Percentiles rank a stretch among this genome's conserved stretches.
phyloP scores from a whole-genome alignment of 345 rosid genomes.

The Aurinia saxatilis region DNA sequence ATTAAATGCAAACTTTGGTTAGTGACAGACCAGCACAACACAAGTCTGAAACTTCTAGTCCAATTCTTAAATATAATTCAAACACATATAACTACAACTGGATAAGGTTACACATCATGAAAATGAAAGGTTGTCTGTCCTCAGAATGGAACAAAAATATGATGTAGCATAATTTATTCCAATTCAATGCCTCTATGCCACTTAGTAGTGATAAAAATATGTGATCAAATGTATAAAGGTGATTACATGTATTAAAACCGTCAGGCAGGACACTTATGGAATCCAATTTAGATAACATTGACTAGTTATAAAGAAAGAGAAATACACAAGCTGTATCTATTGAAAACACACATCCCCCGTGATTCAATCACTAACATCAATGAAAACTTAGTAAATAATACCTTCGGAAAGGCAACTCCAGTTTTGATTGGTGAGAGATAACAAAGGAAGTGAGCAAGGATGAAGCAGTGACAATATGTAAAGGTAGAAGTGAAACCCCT shows the following conservation, averaged over 20 bases:
- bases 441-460: conserved; percentile 84
- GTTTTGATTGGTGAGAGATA: conserved; percentile 52
- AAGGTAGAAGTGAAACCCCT: conserved; percentile 64
- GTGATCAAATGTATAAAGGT: not conserved
- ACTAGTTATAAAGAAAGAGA: too few species aligned
- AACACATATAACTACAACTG: not conserved
- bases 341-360: too few species aligned
- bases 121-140: too few species aligned
- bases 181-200: not conserved
- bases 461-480: conserved; percentile 84
- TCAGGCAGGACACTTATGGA: not conserved
- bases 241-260: too few species aligned
- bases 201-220: too few species aligned
- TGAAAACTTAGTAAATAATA: conserved; percentile 25
- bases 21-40: too few species aligned
- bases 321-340: too few species aligned
- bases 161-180: not conserved
- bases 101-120: not conserved
- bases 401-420: conserved; percentile 97
- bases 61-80: not conserved
- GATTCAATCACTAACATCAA: too few species aligned
- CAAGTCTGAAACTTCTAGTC: too few species aligned
- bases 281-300: too few species aligned
- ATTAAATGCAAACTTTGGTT: not conserved
- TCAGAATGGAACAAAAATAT: not conserved